Base-by-base conservation (phyloP, 371 early-diverging fungal species). In the Mortierella sp. region DNA sequence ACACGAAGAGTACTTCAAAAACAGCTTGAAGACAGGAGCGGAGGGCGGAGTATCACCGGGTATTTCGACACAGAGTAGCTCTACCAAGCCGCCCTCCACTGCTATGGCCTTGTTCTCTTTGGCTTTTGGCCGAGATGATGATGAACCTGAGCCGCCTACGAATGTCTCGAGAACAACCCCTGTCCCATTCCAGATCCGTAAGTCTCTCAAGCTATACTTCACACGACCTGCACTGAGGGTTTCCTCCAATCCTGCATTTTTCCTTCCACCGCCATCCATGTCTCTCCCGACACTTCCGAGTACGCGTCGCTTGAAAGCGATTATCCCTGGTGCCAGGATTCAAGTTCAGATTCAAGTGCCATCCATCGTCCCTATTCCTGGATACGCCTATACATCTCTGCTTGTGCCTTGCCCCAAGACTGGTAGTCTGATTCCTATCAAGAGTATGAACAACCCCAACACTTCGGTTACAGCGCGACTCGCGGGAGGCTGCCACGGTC, bases 341-440 rank as follows among this genome's bases (percentile, higher is more conserved):
- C 74, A 73, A 28, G 74, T 73, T 14, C 68, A 67, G 47, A 63
- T 73, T 39, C 67, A 73, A 43, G 59, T 73, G n/a, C 74, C 74
- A 0, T 59, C 63, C 50, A 45, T 63, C 8, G 52, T 73, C 41
- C 45, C 59, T 19, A 67, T 73, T 16, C 67, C 63, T 24, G 64
- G 74, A 24, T 73, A 73, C 27, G 63, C 51, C 2, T 48, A 52
- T 3, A 59, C 63, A 6, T 67, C 74, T 1, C 67, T 51, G 14
- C 16, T 73, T 24, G 58, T 63, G 28, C 74, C 74, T 5, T 57
- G 56, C 34, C 19, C 63, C 29, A 73, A 67, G 27, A 67, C 58
- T 17, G 67, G 67, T 8, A 58, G 48, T 3, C 41, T 71, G 10
- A 44, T 66, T 8, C 47, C 25, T 9, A 46, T 40, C 49, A 67